phyloP scores from a whole-genome alignment of 441 rosid genomes.

The Populus tomentosa region DNA sequence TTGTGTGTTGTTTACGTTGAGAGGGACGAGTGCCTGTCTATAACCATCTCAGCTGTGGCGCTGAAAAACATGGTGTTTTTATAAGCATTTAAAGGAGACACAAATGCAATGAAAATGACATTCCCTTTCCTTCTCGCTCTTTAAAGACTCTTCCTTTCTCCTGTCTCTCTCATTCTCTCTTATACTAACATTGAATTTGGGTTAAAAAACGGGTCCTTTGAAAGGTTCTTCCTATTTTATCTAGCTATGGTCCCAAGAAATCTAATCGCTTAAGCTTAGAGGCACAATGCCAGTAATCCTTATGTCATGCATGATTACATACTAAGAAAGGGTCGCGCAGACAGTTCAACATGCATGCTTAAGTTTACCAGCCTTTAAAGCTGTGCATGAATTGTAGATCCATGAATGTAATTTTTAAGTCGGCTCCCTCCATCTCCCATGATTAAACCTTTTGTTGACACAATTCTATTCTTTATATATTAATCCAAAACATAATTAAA shows the following conservation, averaged over 20 bases:
- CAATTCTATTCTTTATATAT: not conserved
- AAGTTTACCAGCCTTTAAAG: slow-evolving; percentile 1
- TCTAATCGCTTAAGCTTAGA: not conserved
- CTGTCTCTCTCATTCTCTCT: not conserved
- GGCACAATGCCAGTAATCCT: not conserved
- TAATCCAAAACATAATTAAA: slow-evolving; percentile 1
- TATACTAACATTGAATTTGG: slow-evolving; percentile 21
- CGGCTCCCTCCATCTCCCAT: slow-evolving; percentile 16
- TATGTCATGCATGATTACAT: slow-evolving; percentile 12
- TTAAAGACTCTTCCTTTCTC: not conserved
- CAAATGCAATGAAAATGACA: slow-evolving; percentile 41
- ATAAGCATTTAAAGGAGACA: slow-evolving; percentile 34
- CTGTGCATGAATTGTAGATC: slow-evolving; percentile 10
- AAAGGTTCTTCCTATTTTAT: slow-evolving; percentile 29
- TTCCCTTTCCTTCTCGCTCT: slow-evolving; percentile 5
- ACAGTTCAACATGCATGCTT: not conserved
- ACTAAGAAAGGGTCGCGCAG: slow-evolving; percentile 12
- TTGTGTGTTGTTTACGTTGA: slow-evolving; percentile 33
- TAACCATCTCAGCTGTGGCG: slow-evolving; percentile 52
- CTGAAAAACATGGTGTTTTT: slow-evolving; percentile 58
- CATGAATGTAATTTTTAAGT: not conserved
- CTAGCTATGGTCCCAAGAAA: slow-evolving; percentile 22
- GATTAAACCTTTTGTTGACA: slow-evolving; percentile 20
- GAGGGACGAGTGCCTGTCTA: slow-evolving; percentile 42
- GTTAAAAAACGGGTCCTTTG: slow-evolving; percentile 26